Evolutionary conservation across 371 early-diverging fungal genomes (phyloP).

Genomic region (Haplosporangium sp.): DNA sequence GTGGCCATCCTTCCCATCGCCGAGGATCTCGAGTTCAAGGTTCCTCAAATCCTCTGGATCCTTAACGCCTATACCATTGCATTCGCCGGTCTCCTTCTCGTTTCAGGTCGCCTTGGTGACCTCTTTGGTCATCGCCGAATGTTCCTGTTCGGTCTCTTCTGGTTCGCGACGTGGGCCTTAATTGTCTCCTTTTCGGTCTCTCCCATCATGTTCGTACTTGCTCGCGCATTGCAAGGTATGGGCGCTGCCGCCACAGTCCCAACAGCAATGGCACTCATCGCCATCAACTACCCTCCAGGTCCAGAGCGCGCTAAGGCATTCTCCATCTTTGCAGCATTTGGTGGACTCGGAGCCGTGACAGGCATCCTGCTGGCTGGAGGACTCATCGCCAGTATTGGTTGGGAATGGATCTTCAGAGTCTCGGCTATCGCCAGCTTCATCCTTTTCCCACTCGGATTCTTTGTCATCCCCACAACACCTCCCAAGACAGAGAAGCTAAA

Average conservation of each 20-base stretch:
- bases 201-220: conserved; percentile 39
- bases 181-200: conserved; percentile 39
- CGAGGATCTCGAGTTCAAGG: conserved; percentile 22
- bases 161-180: conserved; percentile 42
- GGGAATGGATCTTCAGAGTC: conserved; percentile 51
- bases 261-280: conserved; percentile 42
- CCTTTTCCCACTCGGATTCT: conserved; percentile 19
- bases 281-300: conserved; percentile 40
- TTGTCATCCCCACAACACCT: conserved; percentile 23
- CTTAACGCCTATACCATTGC: conserved; percentile 48
- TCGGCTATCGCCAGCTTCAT: conserved; percentile 30
- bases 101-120: conserved; percentile 40
- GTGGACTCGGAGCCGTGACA: conserved; percentile 40
- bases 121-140: conserved; percentile 41
- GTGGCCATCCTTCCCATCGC: conserved; percentile 49
- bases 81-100: conserved; percentile 45
- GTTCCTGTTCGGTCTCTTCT: conserved; percentile 49
- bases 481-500: conserved; percentile 35
- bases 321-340: conserved; percentile 44
- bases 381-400: conserved; percentile 40
- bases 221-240: conserved; percentile 43
- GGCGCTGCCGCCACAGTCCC: conserved; percentile 49
- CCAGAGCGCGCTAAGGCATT: conserved; percentile 41
- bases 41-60: conserved; percentile 39
- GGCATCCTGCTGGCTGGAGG: conserved; percentile 50